Conservation (phyloP, 2,329 filamentous ascomycete species). For the Chaetomium strumarium region DNA sequence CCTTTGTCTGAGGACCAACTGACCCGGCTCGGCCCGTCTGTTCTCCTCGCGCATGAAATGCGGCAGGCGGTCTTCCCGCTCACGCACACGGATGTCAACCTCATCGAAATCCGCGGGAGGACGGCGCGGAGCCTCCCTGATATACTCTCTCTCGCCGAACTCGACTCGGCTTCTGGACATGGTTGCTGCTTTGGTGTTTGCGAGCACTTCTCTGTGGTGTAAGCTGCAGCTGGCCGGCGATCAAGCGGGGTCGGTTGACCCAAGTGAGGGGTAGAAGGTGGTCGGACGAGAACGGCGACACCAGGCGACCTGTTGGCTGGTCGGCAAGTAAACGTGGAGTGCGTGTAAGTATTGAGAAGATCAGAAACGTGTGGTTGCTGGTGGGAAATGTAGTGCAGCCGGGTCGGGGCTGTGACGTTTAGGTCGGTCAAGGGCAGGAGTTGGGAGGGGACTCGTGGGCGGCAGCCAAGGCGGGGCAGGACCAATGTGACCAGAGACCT, state of each 20-base stretch:
- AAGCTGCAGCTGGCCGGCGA: conserved; percentile 6
- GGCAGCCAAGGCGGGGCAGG: conserved; percentile 21
- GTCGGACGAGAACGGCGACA: background rate
- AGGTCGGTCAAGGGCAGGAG: conserved; percentile 15
- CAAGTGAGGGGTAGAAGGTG: background rate
- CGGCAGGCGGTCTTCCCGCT: conserved; percentile 42
- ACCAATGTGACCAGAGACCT: conserved; percentile 21
- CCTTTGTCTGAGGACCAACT: conserved; percentile 49
- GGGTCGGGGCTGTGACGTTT: conserved; percentile 21
- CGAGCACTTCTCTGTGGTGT: conserved; percentile 4
- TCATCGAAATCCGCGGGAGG: conserved; percentile 26
- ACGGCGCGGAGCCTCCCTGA: conserved; percentile 29
- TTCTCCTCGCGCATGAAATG: conserved; percentile 47
- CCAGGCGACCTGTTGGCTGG: background rate
- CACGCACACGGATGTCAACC: conserved; percentile 29
- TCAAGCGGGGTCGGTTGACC: conserved; percentile 13
- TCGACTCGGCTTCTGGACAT: conserved; percentile 33
- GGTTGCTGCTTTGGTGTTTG: conserved; percentile 12
- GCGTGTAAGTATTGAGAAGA: background rate
- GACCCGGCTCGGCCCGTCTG: conserved; percentile 43
- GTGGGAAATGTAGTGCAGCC: conserved; percentile 12
- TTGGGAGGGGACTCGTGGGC: conserved; percentile 14
- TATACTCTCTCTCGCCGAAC: conserved; percentile 43
- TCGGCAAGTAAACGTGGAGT: background rate
- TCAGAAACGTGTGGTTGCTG: conserved; percentile 6